Evolutionary conservation across 2,329 filamentous ascomycete genomes (phyloP).

Genomic region (Hyphodiscus sp.): DNA sequence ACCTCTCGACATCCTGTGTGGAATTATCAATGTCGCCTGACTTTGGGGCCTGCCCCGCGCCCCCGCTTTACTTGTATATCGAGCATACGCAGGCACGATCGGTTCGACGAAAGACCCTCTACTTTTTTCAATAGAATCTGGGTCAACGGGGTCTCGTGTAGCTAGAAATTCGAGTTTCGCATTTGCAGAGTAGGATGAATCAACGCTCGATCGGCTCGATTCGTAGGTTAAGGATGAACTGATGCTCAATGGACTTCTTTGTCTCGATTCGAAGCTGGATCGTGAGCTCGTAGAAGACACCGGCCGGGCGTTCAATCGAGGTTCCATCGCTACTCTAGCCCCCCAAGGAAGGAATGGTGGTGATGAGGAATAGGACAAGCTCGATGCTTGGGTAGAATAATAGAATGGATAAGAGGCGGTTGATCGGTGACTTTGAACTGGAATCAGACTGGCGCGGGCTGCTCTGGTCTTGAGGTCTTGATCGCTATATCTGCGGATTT

Average conservation of each 20-base stretch:
- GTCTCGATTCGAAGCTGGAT: conserved; percentile 23
- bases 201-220: conserved; percentile 18
- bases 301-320: conserved; percentile 9
- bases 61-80: conserved; percentile 13
- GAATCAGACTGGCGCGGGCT: neutral
- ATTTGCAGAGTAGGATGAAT: conserved; percentile 14
- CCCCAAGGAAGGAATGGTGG: conserved; percentile 1
- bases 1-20: conserved; percentile 9
- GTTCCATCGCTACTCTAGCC: conserved; percentile 15
- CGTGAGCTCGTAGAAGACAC: conserved; percentile 16
- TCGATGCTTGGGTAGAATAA: neutral
- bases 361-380: neutral
- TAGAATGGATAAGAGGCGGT: neutral
- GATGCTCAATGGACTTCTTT: conserved; percentile 25
- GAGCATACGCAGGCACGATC: conserved; percentile 7
- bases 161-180: conserved; percentile 2
- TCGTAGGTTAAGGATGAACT: conserved; percentile 19
- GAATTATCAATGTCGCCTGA: conserved; percentile 10
- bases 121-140: neutral
- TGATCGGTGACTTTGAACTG: neutral
- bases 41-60: conserved; percentile 2
- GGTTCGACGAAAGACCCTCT: conserved; percentile 13
- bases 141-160: conserved; percentile 3
- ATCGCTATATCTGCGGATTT: neutral
- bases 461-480: neutral